phyloP scores from a whole-genome alignment of 257 asterid genomes.

The Prunella vulgaris region DNA sequence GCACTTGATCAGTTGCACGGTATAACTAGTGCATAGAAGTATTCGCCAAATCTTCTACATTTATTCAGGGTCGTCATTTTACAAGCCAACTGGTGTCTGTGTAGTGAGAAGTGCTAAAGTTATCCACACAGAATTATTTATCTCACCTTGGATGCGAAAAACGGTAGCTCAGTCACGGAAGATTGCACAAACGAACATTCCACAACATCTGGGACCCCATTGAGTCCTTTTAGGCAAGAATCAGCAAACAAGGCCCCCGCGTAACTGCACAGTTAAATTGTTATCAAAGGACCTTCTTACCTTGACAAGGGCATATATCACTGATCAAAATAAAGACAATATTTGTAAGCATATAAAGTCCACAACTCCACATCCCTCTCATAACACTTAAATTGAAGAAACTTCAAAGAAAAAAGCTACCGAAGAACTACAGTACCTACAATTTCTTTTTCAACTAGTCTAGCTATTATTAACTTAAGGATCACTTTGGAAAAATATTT shows the following conservation, averaged over 20 bases:
- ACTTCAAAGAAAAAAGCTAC: background rate
- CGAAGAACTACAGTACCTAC: background rate
- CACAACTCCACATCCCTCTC: background rate
- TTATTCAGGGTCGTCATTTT: background rate
- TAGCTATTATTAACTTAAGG: background rate
- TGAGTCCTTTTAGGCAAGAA: constrained; percentile 87
- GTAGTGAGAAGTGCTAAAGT: background rate
- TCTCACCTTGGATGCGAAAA: constrained; percentile 72
- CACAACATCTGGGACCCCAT: constrained; percentile 81
- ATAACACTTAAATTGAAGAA: background rate
- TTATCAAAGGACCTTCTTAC: background rate
- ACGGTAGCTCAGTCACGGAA: constrained; percentile 60
- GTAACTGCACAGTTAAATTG: constrained; percentile 13
- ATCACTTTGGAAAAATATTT: background rate
- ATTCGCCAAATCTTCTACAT: background rate
- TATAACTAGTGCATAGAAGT: no score
- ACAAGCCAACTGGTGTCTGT: background rate
- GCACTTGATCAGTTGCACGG: no score
- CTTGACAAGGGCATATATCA: background rate
- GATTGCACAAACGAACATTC: constrained; percentile 78
- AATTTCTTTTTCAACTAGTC: background rate
- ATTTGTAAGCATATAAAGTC: background rate
- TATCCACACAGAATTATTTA: background rate
- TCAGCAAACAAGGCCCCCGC: constrained; percentile 69
- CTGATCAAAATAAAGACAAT: background rate